These are phyloP conservation scores for Schwanniomyces yamadae DNA, from an alignment of 805 yeast genomes.

Conservation along the genomic window DNA sequence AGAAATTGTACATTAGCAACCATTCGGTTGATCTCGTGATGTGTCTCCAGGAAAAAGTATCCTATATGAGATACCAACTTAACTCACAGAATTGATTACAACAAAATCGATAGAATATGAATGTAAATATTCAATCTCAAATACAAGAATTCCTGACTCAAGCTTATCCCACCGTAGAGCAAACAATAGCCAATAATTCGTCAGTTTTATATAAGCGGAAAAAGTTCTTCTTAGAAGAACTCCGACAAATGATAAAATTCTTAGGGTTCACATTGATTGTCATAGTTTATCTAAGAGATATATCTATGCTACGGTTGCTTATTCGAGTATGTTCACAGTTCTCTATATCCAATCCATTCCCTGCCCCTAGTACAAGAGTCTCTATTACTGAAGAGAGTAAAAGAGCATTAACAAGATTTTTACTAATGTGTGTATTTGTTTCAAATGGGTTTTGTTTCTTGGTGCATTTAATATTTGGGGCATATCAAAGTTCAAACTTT, in stretches of 20 bases:
- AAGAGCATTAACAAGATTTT: slow-evolving; percentile 24
- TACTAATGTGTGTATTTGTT: slow-evolving; percentile 22
- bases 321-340: slow-evolving; percentile 28
- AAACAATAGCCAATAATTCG: slow-evolving; percentile 41
- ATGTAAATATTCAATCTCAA: slow-evolving; percentile 12
- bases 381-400: slow-evolving; percentile 24
- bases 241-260: slow-evolving; percentile 32
- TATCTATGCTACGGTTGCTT: slow-evolving; percentile 31
- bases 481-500: slow-evolving; percentile 13
- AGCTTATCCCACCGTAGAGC: slow-evolving; percentile 35
- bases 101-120: neutral
- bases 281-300: slow-evolving; percentile 41
- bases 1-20: too few relatives aligned
- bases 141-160: slow-evolving; percentile 27
- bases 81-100: too few relatives aligned
- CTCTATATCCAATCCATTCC: slow-evolving; percentile 29
- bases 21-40: too few relatives aligned
- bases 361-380: slow-evolving; percentile 13
- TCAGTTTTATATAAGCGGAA: slow-evolving; percentile 42
- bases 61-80: too few relatives aligned
- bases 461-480: slow-evolving; percentile 29
- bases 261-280: slow-evolving; percentile 37
- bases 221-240: slow-evolving; percentile 35
- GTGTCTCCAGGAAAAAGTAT: too few relatives aligned
- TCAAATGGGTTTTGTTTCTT: slow-evolving; percentile 23